phyloP scores from a whole-genome alignment of 1,284 basidiomycete species.

The Amylostereum areolatum region DNA sequence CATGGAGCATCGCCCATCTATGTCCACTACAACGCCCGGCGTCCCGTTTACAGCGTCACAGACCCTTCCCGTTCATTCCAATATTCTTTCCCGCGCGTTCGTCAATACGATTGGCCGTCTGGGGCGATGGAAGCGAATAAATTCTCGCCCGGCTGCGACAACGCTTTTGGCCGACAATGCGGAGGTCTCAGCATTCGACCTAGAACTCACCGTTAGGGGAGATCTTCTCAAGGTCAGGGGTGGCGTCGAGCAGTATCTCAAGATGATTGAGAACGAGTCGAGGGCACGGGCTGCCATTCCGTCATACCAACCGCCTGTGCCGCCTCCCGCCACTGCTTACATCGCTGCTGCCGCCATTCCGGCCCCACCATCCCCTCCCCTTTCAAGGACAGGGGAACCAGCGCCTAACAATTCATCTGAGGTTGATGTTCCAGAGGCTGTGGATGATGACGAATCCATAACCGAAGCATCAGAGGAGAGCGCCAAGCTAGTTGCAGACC shows the following conservation, averaged over 20 bases:
- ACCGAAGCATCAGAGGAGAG: conserved; percentile 3
- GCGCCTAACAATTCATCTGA: too few species aligned
- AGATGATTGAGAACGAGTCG: conserved; percentile 41
- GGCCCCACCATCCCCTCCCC: not conserved
- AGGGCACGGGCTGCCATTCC: not conserved
- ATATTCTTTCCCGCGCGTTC: conserved; percentile 66
- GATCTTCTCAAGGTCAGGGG: conserved; percentile 56
- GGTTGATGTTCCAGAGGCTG: too few species aligned
- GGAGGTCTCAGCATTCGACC: conserved; percentile 62
- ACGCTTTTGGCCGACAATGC: conserved; percentile 39
- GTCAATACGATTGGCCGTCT: conserved; percentile 78
- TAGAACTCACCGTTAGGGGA: conserved; percentile 51
- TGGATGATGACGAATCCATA: not conserved
- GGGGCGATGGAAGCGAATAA: conserved; percentile 77
- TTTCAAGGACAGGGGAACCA: not conserved
- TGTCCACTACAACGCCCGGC: conserved; percentile 17
- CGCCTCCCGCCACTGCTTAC: not conserved
- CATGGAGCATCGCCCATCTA: conserved; percentile 26
- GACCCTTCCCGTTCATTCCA: conserved; percentile 51
- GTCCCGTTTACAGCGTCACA: conserved; percentile 34
- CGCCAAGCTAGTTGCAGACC: not conserved
- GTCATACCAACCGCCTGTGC: not conserved
- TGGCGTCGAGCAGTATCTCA: conserved; percentile 61
- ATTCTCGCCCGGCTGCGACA: conserved; percentile 39
- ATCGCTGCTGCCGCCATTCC: too few species aligned